Evolutionary conservation across 768 basidiomycete species (phyloP).

Genomic region (Mrakia hoshinonis): DNA sequence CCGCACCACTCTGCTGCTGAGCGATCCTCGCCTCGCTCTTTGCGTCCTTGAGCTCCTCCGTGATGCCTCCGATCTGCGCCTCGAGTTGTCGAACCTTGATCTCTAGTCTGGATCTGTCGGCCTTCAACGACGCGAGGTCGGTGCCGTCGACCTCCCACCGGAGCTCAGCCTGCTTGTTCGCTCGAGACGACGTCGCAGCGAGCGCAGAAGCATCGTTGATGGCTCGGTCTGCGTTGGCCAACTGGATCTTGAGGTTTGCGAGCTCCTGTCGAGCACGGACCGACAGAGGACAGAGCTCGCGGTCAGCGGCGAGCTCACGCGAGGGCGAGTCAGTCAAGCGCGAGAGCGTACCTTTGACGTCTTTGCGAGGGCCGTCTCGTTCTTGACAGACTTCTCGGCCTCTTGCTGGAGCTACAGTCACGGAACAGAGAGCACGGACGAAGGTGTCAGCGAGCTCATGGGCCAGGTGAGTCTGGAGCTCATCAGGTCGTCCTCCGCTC

Average conservation of each 20-base stretch:
- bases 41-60: background rate
- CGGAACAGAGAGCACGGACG: background rate
- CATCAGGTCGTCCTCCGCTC: too few relatives aligned
- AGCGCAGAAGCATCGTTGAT: conserved; percentile 24
- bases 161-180: conserved; percentile 1
- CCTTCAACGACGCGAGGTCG: conserved; percentile 1
- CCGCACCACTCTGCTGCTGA: background rate
- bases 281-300: background rate
- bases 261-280: conserved; percentile 36
- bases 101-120: conserved; percentile 28
- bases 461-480: background rate
- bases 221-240: conserved; percentile 38
- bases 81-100: conserved; percentile 29
- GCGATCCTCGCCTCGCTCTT: conserved; percentile 11
- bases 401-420: conserved; percentile 33
- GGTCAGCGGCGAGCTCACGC: background rate
- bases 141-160: conserved; percentile 7
- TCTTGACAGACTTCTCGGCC: conserved; percentile 34
- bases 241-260: conserved; percentile 31
- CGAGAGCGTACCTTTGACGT: conserved; percentile 29
- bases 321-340: background rate
- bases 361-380: conserved; percentile 31
- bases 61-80: background rate
- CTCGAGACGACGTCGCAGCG: background rate
- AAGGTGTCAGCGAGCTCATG: background rate